Evolutionary conservation across 331 rosid genomes (phyloP), one percentile per base, ranked within the genome.

Genomic region (Rhamnella rubrinervis): DNA sequence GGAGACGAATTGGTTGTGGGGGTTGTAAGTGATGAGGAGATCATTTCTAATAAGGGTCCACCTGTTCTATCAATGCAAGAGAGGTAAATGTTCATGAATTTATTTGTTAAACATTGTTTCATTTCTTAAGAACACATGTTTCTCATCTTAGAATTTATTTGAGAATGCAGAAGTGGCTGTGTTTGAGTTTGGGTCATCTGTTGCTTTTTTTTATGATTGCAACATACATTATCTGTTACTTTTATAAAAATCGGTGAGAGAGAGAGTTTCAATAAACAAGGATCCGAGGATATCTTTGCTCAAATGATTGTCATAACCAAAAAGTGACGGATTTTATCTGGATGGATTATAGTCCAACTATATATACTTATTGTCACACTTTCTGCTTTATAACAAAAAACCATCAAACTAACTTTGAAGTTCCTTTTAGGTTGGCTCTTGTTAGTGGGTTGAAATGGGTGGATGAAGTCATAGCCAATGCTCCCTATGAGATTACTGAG

Each of bases 391-490:
- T 61, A 23, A 37, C 9, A 50, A 61, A 21, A 41, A 8, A 59
- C 53, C 25, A 53, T 50, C 55, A 19, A 38, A 66, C 75, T 75
- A 75, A 80, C 63, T 52, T 59, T 53, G 81, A 55, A 59, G 59
- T 59, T 81, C 51, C 75, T 73, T 63, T 70, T 71, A 95, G 99
- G 86, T 75, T 91, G 82, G 85, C 83, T 75, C 97, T 95, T 77
- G 97, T 95, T 53, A 89, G 96, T 65, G 99, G 99, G 66, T 83
- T 95, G 87, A 95, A 95, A 83, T 95, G 99, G 99, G 99, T 95
- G 81, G 99, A 95, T 81, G 92, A 91, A 74, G 99, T 95, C 81
- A 95, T 95, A 75, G 76, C 93, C 73, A 92, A 80, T 52, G 99
- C 97, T 79, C 99, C 99, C 17, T 95, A 95, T 82, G 99, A 81